These are phyloP conservation scores for Chalciporus sp. DNA, from an alignment of 1,284 basidiomycete genomes.

Conservation along the genomic window DNA sequence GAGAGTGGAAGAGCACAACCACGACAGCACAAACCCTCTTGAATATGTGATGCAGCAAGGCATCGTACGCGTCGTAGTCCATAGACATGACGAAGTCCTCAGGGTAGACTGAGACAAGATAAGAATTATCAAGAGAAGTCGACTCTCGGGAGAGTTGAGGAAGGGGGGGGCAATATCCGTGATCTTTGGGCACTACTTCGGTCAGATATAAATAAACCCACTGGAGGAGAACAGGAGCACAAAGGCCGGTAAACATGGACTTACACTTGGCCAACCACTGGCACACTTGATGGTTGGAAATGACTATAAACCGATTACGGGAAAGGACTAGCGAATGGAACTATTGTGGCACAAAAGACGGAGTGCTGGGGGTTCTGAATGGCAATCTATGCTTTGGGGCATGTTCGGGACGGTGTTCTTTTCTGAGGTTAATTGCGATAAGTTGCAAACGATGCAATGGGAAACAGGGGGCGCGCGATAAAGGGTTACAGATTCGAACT, in stretches of 20 bases:
- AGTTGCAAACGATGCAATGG: conserved; percentile 5
- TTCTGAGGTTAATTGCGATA: conserved; percentile 26
- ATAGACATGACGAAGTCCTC: conserved; percentile 39
- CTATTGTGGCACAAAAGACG: conserved; percentile 2
- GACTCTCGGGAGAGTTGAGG: conserved; percentile 3
- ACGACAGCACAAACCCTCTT: conserved; percentile 36
- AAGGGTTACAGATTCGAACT: conserved; percentile 2
- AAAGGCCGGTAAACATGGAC: conserved; percentile 10
- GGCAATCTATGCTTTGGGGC: not conserved
- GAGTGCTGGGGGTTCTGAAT: not conserved
- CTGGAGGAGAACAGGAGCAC: not conserved
- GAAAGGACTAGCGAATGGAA: conserved; percentile 2
- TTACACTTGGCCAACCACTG: no score
- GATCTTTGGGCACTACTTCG: not conserved
- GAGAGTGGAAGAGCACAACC: not conserved
- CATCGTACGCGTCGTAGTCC: conserved; percentile 77
- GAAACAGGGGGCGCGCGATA: conserved; percentile 3
- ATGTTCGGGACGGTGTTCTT: not conserved
- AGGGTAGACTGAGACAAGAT: conserved; percentile 21
- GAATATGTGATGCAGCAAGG: conserved; percentile 68
- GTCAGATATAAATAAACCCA: conserved; percentile 29
- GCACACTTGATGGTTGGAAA: not conserved
- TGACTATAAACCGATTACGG: conserved; percentile 10
- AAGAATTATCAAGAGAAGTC: conserved; percentile 23
- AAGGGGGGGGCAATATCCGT: conserved; percentile 6